Evolutionary conservation across 768 basidiomycete species (phyloP), one percentile per base, ranked within the genome.

Genomic region (Lentinula raphanica): DNA sequence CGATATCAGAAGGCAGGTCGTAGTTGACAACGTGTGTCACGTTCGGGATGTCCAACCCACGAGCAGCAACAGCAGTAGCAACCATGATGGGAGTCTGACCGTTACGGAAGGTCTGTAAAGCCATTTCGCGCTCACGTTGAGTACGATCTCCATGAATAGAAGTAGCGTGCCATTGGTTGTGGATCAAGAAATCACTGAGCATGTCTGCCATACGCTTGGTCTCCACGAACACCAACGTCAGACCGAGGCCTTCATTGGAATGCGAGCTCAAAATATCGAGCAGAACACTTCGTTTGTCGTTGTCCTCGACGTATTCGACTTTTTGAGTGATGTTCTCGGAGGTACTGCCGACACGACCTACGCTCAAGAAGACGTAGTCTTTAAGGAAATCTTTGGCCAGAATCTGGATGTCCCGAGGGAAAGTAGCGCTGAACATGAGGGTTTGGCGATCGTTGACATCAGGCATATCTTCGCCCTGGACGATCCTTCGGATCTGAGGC

Each of bases 241-340:
- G 79, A 32, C 94, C 94, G 17, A 78, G 58, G 39, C 76, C 74
- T 67, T 85, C 71, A 60, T 31, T 11, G 25, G 76, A 74, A 63
- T 94, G 87, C 32, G 92, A 90, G 42, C 85, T 85, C 55, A 99
- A 84, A 60, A 99, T 86, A 69, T 99, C 97, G 58, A 99, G 85
- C 3, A 99, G 81, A 31, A 98, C 92, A 25, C 94, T 98, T 65
- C 94, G 90, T 78, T 99, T 99, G 79, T 99, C 97, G 6, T 77
- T 69, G 71, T 99, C 97, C 72, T 99, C 97, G 54, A 99, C 97
- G 66, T 94, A 98, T 72, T 99, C 97, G 67, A 99, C 84, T 77
- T 93, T 92, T 79, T 99, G 97, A 0, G 96, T 98, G 71, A 99
- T 99, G 76, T 99, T 99, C 80, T 99, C 97, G 32, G 94, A 97